Percentiles rank a stretch among this genome's conserved stretches.
Evolutionary conservation across 192 early-diverging fungal species (phyloP).

Genomic region (Diversispora eburnea): DNA sequence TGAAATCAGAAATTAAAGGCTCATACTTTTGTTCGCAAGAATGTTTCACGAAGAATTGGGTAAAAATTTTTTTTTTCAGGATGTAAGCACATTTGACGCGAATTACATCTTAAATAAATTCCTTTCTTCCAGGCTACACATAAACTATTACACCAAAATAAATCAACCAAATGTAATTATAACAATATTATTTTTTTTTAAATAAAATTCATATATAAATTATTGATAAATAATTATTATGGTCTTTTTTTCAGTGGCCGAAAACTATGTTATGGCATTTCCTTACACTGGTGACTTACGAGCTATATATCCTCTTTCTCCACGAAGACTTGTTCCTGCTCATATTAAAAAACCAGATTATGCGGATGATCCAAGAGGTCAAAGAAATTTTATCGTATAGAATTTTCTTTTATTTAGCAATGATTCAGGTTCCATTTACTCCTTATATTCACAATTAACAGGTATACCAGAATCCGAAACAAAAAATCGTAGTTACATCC

Average conservation of each 20-base stretch:
- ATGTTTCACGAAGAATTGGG: slow-evolving; percentile 76
- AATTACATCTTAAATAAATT: not conserved
- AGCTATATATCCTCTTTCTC: slow-evolving; percentile 74
- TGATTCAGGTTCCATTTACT: not conserved
- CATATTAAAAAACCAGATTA: slow-evolving; percentile 72
- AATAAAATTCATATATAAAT: not conserved
- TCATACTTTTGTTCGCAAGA: slow-evolving; percentile 77
- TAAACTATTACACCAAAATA: slow-evolving; percentile 7
- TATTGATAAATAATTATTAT: not conserved
- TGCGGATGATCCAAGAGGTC: slow-evolving; percentile 43
- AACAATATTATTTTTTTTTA: not conserved
- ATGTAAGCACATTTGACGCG: too few species aligned
- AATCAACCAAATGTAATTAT: not conserved
- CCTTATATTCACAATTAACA: slow-evolving; percentile 24
- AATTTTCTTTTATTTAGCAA: not conserved
- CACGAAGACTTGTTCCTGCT: slow-evolving; percentile 60
- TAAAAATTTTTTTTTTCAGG: slow-evolving; percentile 20
- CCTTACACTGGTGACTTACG: slow-evolving; percentile 64
- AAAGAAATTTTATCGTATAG: not conserved
- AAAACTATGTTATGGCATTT: slow-evolving; percentile 16
- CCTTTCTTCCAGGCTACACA: slow-evolving; percentile 7
- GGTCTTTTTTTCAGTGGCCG: not conserved
- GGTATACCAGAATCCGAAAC: slow-evolving; percentile 78
- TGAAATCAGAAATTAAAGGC: slow-evolving; percentile 60
- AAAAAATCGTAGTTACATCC: slow-evolving; percentile 64